These are phyloP conservation scores for Lolium perenne DNA, from an alignment of 176 grass and related monocot species.

Conservation along the genomic window DNA sequence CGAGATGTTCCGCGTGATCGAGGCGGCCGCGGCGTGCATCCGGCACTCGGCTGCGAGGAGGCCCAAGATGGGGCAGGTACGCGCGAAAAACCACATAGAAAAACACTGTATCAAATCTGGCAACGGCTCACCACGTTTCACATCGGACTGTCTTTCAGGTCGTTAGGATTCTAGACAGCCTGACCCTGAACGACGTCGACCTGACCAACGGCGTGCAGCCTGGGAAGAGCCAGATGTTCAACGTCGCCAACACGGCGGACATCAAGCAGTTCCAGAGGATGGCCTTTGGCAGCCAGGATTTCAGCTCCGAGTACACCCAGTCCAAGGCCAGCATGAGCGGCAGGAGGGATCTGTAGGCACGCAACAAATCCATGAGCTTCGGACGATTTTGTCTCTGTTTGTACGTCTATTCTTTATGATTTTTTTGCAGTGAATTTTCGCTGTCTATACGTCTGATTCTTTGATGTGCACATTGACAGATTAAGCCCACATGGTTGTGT, in stretches of 20 bases:
- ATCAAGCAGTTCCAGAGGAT: slow-evolving; percentile 84
- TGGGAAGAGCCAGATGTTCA: slow-evolving; percentile 87
- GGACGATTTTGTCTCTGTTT: not conserved
- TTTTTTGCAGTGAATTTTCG: slow-evolving; percentile 7
- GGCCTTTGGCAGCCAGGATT: slow-evolving; percentile 93
- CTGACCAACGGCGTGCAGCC: slow-evolving; percentile 85
- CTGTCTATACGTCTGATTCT: not conserved
- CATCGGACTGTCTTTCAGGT: slow-evolving; percentile 49
- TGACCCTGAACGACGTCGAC: slow-evolving; percentile 74
- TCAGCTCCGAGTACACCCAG: slow-evolving; percentile 65
- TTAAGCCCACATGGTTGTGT: slow-evolving; percentile 1
- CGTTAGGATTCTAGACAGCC: slow-evolving; percentile 74
- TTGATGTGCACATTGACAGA: slow-evolving; percentile 20
- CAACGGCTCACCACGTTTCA: not conserved
- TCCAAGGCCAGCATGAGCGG: slow-evolving; percentile 57
- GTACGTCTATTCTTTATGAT: not conserved
- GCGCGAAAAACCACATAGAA: not conserved
- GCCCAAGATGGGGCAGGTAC: slow-evolving; percentile 90
- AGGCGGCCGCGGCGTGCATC: slow-evolving; percentile 84
- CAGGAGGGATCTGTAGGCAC: slow-evolving; percentile 55
- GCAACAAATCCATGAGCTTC: not conserved
- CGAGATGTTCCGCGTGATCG: slow-evolving; percentile 84
- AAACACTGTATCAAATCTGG: not conserved
- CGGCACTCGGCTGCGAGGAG: slow-evolving; percentile 78
- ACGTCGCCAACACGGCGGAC: slow-evolving; percentile 68